Evolutionary conservation across 2,329 filamentous ascomycete species (phyloP).

Genomic region (Paracamarosporium sp.): DNA sequence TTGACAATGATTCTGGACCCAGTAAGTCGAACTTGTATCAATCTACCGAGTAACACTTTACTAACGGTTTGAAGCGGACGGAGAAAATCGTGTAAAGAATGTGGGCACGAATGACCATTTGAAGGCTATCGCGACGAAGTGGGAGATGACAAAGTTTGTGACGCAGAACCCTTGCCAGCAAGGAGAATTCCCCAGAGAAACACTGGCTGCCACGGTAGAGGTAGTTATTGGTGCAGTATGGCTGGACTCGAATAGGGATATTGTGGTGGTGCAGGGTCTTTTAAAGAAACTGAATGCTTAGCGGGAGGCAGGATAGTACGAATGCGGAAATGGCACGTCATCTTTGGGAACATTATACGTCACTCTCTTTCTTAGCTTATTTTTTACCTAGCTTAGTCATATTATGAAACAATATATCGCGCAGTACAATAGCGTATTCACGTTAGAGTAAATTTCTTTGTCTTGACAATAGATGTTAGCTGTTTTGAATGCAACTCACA

Average conservation of each 20-base stretch:
- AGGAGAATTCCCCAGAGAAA: conserved; percentile 5
- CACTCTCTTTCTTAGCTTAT: background rate
- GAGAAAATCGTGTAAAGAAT: background rate
- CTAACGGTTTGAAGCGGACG: background rate
- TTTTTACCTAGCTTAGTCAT: background rate
- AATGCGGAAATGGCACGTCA: background rate
- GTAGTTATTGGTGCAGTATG: conserved; percentile 13
- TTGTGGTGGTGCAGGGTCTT: conserved; percentile 1
- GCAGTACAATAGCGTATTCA: too few species aligned
- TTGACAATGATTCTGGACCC: background rate
- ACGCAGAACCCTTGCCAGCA: conserved; percentile 7
- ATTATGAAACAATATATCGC: background rate
- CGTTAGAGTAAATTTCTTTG: too few species aligned
- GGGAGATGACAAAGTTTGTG: conserved; percentile 3
- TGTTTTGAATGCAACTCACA: too few species aligned
- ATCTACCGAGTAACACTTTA: too few species aligned
- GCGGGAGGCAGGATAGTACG: background rate
- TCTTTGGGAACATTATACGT: background rate
- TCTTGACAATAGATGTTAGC: too few species aligned
- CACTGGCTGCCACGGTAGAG: conserved; percentile 12
- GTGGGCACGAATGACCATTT: conserved; percentile 2
- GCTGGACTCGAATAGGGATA: conserved; percentile 2
- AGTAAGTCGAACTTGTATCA: background rate
- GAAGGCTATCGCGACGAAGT: conserved; percentile 4
- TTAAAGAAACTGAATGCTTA: background rate